A percentile compares a stretch with the other conserved stretches of the same genome.
phyloP scores from a whole-genome alignment of 495 filamentous ascomycete species.

The Tuber borchii region DNA sequence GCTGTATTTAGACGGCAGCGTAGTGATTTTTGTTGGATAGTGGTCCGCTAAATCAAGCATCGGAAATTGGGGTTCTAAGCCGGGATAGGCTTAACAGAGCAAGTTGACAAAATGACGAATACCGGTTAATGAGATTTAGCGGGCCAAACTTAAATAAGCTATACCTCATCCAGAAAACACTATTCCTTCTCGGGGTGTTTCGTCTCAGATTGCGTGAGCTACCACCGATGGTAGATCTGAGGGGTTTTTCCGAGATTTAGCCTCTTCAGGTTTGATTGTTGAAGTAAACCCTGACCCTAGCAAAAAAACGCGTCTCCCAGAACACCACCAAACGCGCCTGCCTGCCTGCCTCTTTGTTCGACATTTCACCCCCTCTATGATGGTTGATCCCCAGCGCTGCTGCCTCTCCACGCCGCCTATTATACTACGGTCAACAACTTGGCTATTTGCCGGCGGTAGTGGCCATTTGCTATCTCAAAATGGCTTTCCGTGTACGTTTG shows the following conservation, averaged over 20 bases:
- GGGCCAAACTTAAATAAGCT: no score
- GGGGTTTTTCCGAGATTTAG: background rate
- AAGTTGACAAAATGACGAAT: no score
- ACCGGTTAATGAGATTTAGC: no score
- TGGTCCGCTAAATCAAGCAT: no score
- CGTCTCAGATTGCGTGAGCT: no score
- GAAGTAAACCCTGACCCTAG: background rate
- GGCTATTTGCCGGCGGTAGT: background rate
- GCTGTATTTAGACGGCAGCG: no score
- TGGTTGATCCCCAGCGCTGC: background rate
- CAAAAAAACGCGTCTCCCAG: background rate
- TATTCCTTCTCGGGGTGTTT: no score
- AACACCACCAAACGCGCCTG: background rate
- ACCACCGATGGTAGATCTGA: no score
- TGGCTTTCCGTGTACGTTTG: slow-evolving; percentile 55
- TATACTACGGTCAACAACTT: background rate
- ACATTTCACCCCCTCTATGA: background rate
- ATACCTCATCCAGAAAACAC: no score
- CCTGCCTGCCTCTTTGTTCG: background rate
- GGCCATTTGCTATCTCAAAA: background rate
- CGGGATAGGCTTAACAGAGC: no score
- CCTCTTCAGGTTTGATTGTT: background rate
- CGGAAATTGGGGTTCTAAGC: no score
- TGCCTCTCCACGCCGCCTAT: background rate
- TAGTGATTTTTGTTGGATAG: no score